Evolutionary conservation across 2,329 filamentous ascomycete species (phyloP), one percentile per base, ranked within the genome.

Genomic region (Allantophomopsis cytisporea): DNA sequence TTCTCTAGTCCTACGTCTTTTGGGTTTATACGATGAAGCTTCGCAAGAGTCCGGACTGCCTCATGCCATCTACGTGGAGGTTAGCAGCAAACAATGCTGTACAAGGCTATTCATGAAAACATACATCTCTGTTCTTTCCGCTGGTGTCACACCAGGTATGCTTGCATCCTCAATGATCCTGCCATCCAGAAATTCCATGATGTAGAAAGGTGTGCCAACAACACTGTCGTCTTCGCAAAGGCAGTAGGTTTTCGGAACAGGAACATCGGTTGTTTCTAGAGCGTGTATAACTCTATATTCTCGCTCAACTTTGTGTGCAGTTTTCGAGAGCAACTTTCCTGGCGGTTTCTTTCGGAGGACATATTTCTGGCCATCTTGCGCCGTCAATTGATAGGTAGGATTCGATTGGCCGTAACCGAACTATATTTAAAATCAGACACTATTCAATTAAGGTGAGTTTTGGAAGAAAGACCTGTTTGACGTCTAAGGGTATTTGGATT

Each of bases 321-420:
- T 87, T 64, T 86, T 84, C 52, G 85, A 93, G 38, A 94, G 70
- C 34, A 95, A 78, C 62, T 80, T 76, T 41, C 88, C 88, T 15
- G 88, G 87, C 2, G 88, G 88, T 65, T 94, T 94, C 71, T 95
- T 95, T 59, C 88, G 84, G 65, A 95, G 71, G 32, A 95, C 88
- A 63, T 80, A 93, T 54, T 78, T 75, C 49, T 66, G 60, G 39
- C 76, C 74, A 52, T 74, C 68, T 46, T 76, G 66, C 40, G 78
- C 76, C 17, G 78, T 91, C 55, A 95, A 69, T 53, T 87, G 83
- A 63, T 95, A 95, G 2, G 88, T 95, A 36, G 88, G 88, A 57
- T 95, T 95, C 43, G 84, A 93, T 63, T 95, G 88, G 45, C 88
- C 88, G 58, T 89, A 95, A 54, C 86, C 84, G 57, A 95, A 95